These are phyloP conservation scores for Exophiala mesophila DNA, from an alignment of 2,329 filamentous ascomycete species.

Conservation along the genomic window DNA sequence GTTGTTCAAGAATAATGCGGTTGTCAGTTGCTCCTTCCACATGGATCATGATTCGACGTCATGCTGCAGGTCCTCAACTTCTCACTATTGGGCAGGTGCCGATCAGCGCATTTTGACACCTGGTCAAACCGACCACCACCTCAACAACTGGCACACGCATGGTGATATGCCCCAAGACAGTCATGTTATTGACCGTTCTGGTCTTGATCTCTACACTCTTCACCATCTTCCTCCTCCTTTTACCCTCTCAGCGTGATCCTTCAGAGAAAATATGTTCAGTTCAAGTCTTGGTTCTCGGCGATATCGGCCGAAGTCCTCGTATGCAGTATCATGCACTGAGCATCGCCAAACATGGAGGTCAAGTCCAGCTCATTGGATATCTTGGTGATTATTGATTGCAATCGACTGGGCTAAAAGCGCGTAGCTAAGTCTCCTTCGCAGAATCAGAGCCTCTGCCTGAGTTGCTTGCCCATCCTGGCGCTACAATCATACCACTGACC, in stretches of 20 bases:
- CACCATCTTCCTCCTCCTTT: constrained; percentile 47
- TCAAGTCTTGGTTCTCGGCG: constrained; percentile 86
- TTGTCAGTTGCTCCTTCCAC: too few species aligned
- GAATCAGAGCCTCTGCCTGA: constrained; percentile 80
- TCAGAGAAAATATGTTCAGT: constrained; percentile 47
- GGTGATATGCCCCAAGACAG: too few species aligned
- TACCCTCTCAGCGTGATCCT: constrained; percentile 42
- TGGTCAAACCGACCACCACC: too few species aligned
- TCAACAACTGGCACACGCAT: too few species aligned
- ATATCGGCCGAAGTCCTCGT: constrained; percentile 90
- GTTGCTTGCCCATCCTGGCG: constrained; percentile 61
- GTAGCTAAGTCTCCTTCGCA: constrained; percentile 29
- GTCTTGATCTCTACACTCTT: constrained; percentile 41
- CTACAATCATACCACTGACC: constrained; percentile 66
- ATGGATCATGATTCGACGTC: too few species aligned
- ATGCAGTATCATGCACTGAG: constrained; percentile 99
- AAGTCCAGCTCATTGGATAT: constrained; percentile 84
- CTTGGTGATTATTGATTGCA: constrained; percentile 51
- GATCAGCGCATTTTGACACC: too few species aligned
- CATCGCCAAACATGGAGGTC: constrained; percentile 73
- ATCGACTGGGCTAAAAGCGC: neutral
- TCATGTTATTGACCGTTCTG: constrained; percentile 32
- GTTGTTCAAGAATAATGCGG: too few species aligned
- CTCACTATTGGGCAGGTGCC: too few species aligned
- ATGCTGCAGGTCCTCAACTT: too few species aligned